phyloP scores from a whole-genome alignment of 257 asterid species.

The Solanum paucissectum region DNA sequence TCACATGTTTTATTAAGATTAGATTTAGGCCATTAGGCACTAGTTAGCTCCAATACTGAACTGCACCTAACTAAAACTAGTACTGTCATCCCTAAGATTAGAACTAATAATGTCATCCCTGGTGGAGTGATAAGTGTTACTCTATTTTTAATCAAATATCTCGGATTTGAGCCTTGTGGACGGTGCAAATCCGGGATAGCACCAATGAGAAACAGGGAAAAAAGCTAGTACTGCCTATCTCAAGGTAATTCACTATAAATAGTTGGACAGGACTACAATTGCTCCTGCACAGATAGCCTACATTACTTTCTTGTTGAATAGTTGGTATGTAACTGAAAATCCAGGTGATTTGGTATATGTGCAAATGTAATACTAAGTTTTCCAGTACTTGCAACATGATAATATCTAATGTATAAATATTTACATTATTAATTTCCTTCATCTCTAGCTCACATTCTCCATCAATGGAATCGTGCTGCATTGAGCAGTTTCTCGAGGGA shows the following conservation, averaged over 20 bases:
- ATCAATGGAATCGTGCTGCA: background rate
- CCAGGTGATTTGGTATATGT: background rate
- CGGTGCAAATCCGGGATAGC: background rate
- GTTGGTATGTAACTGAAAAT: background rate
- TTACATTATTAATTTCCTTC: background rate
- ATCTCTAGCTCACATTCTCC: background rate
- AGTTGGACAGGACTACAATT: background rate
- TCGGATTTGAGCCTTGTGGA: background rate
- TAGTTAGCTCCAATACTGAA: background rate
- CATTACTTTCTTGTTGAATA: background rate
- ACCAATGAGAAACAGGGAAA: background rate
- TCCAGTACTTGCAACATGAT: background rate
- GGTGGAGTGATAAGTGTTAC: background rate
- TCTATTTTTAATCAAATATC: background rate
- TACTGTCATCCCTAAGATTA: background rate
- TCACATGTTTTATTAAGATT: background rate
- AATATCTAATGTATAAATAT: background rate
- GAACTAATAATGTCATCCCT: no score
- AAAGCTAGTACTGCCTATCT: background rate
- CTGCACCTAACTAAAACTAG: background rate
- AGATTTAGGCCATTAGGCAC: background rate
- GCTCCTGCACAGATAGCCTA: background rate
- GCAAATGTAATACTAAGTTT: background rate
- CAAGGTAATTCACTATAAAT: background rate
- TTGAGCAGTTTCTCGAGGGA: background rate